These are phyloP conservation scores for Decorospora gaudefroyi DNA, from an alignment of 2,329 filamentous ascomycete species.

Conservation along the genomic window DNA sequence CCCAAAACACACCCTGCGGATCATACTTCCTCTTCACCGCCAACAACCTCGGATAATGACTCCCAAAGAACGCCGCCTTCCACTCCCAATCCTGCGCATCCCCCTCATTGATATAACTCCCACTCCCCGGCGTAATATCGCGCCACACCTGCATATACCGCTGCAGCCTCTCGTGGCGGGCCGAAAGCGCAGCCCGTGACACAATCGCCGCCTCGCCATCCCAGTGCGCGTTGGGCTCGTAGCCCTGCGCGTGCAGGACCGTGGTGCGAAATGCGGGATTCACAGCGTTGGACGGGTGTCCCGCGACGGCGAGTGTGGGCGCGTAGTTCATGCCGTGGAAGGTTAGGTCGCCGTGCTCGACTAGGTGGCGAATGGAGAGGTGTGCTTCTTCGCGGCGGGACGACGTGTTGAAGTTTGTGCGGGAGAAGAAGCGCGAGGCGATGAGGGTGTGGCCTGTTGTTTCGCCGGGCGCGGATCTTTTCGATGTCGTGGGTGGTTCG, in stretches of 20 bases:
- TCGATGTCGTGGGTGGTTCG: neutral
- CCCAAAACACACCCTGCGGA: conserved; percentile 36
- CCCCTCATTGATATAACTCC: conserved; percentile 38
- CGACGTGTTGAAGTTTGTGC: conserved; percentile 17
- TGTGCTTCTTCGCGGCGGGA: conserved; percentile 10
- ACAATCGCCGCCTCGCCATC: conserved; percentile 16
- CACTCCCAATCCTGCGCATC: conserved; percentile 36
- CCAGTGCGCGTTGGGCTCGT: conserved; percentile 24
- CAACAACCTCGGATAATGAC: conserved; percentile 29
- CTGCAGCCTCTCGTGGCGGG: conserved; percentile 22
- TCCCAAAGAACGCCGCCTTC: conserved; percentile 32
- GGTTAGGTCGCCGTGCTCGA: conserved; percentile 28
- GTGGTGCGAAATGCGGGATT: conserved; percentile 31
- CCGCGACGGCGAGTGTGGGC: conserved; percentile 14
- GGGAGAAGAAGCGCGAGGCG: conserved; percentile 33
- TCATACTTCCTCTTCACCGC: conserved; percentile 30
- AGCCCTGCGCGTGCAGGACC: conserved; percentile 33
- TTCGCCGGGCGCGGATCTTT: conserved; percentile 25
- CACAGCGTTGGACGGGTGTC: conserved; percentile 27
- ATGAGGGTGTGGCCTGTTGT: conserved; percentile 29
- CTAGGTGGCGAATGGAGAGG: conserved; percentile 24
- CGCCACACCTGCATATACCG: conserved; percentile 31
- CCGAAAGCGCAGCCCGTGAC: neutral
- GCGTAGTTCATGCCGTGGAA: conserved; percentile 36
- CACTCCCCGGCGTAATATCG: conserved; percentile 26